Percentiles rank a stretch among this genome's conserved stretches.
phyloP scores from a whole-genome alignment of 495 filamentous ascomycete genomes.

The Lindgomyces ingoldianus region DNA sequence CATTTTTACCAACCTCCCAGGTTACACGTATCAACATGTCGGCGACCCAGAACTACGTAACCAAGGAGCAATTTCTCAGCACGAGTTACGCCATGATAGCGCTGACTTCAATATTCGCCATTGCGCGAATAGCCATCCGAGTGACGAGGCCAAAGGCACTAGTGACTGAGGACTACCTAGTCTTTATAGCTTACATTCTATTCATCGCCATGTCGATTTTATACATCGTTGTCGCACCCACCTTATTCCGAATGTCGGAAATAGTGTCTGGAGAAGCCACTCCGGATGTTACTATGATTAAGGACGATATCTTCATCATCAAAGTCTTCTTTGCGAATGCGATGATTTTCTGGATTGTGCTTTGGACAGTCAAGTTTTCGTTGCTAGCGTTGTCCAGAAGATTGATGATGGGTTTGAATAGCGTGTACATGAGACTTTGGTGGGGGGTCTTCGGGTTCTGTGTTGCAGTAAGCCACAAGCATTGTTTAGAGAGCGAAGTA shows the following conservation, averaged over 20 bases:
- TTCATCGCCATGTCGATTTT: conserved; percentile 44
- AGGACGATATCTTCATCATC: conserved; percentile 40
- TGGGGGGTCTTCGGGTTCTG: conserved; percentile 47
- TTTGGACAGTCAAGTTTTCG: conserved; percentile 54
- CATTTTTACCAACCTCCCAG: neutral
- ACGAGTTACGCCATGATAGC: conserved; percentile 42
- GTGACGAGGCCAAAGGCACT: conserved; percentile 29
- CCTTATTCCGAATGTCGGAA: conserved; percentile 38
- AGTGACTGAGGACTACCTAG: conserved; percentile 42
- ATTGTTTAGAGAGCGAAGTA: neutral
- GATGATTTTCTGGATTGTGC: conserved; percentile 48
- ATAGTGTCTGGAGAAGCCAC: conserved; percentile 20
- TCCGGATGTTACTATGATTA: conserved; percentile 35
- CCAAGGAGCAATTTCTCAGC: neutral
- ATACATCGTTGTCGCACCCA: conserved; percentile 45
- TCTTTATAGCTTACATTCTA: conserved; percentile 39
- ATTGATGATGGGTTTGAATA: conserved; percentile 43
- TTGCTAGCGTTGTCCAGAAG: conserved; percentile 50
- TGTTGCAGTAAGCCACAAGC: conserved; percentile 23
- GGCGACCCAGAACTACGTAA: conserved; percentile 15
- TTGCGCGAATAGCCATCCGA: conserved; percentile 29
- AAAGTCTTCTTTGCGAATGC: conserved; percentile 50
- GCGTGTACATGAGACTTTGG: conserved; percentile 43
- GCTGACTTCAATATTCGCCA: conserved; percentile 38
- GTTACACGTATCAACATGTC: conserved; percentile 8